Evolutionary conservation across 257 asterid species (phyloP).

Genomic region (Mitragyna speciosa): DNA sequence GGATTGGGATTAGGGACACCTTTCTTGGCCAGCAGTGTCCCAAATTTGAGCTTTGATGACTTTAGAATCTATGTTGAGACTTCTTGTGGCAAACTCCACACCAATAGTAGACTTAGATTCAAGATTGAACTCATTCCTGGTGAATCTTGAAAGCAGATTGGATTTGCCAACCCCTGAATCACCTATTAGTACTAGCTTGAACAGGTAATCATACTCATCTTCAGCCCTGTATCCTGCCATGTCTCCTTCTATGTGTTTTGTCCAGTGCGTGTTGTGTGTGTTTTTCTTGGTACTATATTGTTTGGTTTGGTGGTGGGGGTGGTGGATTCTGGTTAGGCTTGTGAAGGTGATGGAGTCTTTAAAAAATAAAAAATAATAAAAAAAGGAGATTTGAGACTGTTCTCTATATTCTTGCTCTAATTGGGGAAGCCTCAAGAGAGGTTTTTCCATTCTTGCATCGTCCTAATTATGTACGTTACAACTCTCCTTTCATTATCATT

Average conservation of each 20-base stretch:
- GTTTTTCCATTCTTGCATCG: too few relatives aligned
- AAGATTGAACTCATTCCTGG: conserved; percentile 65
- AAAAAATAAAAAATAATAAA: too few relatives aligned
- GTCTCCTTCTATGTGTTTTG: not conserved
- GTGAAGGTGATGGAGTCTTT: not conserved
- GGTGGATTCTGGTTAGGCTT: conserved; percentile 8
- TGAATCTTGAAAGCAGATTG: conserved; percentile 62
- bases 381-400: not conserved
- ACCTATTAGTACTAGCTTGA: conserved; percentile 64
- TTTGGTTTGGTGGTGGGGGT: not conserved
- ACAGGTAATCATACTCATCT: conserved; percentile 60
- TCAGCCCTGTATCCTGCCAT: conserved; percentile 63
- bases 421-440: too few relatives aligned
- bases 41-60: conserved; percentile 78
- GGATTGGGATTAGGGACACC: conserved; percentile 25
- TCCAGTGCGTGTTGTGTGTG: not conserved
- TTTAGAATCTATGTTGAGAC: conserved; percentile 49
- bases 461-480: too few relatives aligned
- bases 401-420: not conserved
- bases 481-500: too few relatives aligned
- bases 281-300: not conserved
- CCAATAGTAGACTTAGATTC: conserved; percentile 68
- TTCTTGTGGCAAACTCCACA: conserved; percentile 65
- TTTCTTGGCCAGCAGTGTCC: conserved; percentile 84
- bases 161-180: conserved; percentile 82